A percentile compares a stretch with the other conserved stretches of the same genome.
phyloP scores from a whole-genome alignment of 306 rosid species.

The Hylodesmum podocarpum region DNA sequence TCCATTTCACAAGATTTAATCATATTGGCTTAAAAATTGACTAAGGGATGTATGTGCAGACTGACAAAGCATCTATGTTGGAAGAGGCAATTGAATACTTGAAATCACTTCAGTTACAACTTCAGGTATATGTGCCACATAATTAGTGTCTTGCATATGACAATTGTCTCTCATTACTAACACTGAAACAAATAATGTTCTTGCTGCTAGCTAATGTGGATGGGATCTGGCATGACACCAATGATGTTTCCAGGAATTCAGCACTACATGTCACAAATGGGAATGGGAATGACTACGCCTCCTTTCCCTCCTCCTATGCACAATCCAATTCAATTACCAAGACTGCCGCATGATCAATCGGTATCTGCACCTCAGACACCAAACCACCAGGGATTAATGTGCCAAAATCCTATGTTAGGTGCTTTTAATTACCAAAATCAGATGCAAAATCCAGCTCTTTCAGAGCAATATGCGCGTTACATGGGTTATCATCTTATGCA shows the following conservation, averaged over 20 bases:
- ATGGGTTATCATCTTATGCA: slow-evolving; percentile 82
- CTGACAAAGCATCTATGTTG: slow-evolving; percentile 93
- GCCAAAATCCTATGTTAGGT: slow-evolving; percentile 57
- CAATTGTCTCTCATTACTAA: slow-evolving; percentile 8
- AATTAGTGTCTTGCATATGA: not conserved
- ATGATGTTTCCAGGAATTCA: slow-evolving; percentile 82
- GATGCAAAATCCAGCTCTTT: slow-evolving; percentile 68
- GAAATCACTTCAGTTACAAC: slow-evolving; percentile 91
- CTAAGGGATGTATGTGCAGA: slow-evolving; percentile 49
- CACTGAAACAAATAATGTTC: not conserved
- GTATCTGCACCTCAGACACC: slow-evolving; percentile 44
- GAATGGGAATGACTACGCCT: slow-evolving; percentile 66
- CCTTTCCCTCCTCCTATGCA: slow-evolving; percentile 57
- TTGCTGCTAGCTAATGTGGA: slow-evolving; percentile 77
- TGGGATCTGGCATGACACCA: slow-evolving; percentile 89
- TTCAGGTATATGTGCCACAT: slow-evolving; percentile 57
- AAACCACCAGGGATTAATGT: slow-evolving; percentile 59
- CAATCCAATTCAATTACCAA: slow-evolving; percentile 56
- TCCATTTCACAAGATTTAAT: slow-evolving; percentile 12
- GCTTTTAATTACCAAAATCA: slow-evolving; percentile 66
- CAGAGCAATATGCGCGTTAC: slow-evolving; percentile 70
- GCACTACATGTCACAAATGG: slow-evolving; percentile 66
- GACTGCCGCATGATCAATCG: slow-evolving; percentile 54
- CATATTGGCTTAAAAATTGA: slow-evolving; percentile 10
- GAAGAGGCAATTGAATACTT: slow-evolving; percentile 95